Evolutionary conservation across 768 basidiomycete species (phyloP).

Genomic region (Grammothele lineata): DNA sequence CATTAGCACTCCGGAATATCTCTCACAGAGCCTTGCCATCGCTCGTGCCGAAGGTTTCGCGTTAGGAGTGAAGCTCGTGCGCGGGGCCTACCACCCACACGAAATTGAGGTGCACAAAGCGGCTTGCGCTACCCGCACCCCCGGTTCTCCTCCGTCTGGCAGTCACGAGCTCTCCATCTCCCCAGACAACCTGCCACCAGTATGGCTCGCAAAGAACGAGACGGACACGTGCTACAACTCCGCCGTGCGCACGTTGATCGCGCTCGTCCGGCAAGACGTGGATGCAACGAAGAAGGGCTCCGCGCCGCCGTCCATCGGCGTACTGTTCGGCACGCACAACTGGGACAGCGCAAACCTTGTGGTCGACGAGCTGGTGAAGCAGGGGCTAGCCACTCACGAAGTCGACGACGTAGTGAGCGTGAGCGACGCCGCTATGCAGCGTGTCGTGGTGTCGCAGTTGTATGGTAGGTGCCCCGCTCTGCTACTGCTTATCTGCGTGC

Average conservation of each 20-base stretch:
- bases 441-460: conserved; percentile 74
- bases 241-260: conserved; percentile 52
- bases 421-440: conserved; percentile 51
- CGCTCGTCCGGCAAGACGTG: conserved; percentile 51
- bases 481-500: too few species aligned
- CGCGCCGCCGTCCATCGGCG: conserved; percentile 41
- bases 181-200: conserved; percentile 56
- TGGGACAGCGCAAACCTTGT: conserved; percentile 61
- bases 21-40: conserved; percentile 58
- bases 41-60: conserved; percentile 65
- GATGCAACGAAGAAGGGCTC: conserved; percentile 10
- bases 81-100: conserved; percentile 86
- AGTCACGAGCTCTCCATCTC: conserved; percentile 44
- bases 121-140: conserved; percentile 11
- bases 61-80: conserved; percentile 87
- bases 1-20: conserved; percentile 64
- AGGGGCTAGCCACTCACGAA: conserved; percentile 45
- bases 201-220: conserved; percentile 62
- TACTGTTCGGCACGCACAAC: conserved; percentile 89
- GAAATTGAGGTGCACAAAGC: conserved; percentile 52
- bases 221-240: conserved; percentile 74
- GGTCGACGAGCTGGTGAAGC: conserved; percentile 51
- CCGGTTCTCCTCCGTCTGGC: conserved; percentile 5
- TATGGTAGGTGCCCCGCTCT: too few species aligned
- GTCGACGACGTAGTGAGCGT: conserved; percentile 32